Base-by-base conservation (phyloP, 2,329 filamentous ascomycete species). In the Fusarium haematococcum region DNA sequence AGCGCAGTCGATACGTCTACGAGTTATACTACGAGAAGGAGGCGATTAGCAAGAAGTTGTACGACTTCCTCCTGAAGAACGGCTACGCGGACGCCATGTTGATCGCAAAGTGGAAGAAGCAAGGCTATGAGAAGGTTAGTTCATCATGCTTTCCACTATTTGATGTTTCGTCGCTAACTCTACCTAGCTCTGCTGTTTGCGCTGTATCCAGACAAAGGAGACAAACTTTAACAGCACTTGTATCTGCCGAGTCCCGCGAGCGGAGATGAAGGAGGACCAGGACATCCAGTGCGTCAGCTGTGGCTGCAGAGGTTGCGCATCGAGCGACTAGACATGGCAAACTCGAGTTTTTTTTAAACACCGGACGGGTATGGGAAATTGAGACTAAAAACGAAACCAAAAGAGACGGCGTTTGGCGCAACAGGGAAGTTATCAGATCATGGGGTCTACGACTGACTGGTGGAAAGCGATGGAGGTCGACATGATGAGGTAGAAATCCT, bases 81-180 rank as follows among this genome's bases (percentile, higher is more conserved):
- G 92, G 92, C 59, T 98, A 99, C 82, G 97, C 95, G 6, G 97
- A 99, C 84, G 91, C 94, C 54, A 97, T 95, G 86, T 86, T 99
- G 80, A 98, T 99, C 81, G 97, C 97, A 16, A 99, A 99, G 86
- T 99, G 97, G 97, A 99, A 99, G 91, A 99, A 99, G 87, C 94
- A 97, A 80, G 97, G 97, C 18, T 99, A 99, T 80, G 97, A 99
- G 84, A 98, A 98, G 91, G 94, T 94, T 83, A 61, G 88, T 82
- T 25, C 2, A 39, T n/a, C 45, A 2, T n/a, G 32, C 4, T 61
- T 37, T n/a, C 39, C 11, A 3, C 43, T 25, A 27, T 32, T 41
- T 23, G 8, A 16, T 33, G 35, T 20, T 20, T 45, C 10, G 67
- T 62, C 4, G 52, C 80, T 85, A 68, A 83, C 66, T 59, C 3